Base-by-base conservation (phyloP, 23 red algal genomes). In the Gracilaria gracilis region DNA sequence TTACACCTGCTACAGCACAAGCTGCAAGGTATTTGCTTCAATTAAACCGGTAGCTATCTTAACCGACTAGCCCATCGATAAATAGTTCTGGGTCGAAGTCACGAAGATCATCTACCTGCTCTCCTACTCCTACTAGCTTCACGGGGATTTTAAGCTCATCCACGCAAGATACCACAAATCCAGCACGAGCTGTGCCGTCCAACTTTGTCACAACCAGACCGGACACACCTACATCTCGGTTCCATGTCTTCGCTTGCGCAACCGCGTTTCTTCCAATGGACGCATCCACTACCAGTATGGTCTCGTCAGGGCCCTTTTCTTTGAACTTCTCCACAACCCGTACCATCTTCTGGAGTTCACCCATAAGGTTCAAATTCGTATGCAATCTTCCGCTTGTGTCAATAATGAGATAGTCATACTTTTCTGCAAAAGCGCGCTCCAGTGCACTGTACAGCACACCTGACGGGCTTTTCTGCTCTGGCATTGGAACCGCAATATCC, bases 301-400 rank as follows among this genome's bases (percentile, higher is more conserved):
- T 88, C 77, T 98, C 97, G 62, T 95, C 84, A 31, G 93, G 76
- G 21, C 90, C 95, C 46, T 83, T 79, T 32, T 94, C 39, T 11
- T 75, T 67, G 25, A 93, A 90, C 72, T 93, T 92, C 38, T 47
- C 49, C 34, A 95, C 85, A 14, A 98, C 94, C 23, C 93, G 79
- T 9, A 86, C 71, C 72, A 98, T 89, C 82, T 96, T 98, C 75
- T 95, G 86, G 66, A 98, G 84, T 66, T 98, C 97, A 25, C 83
- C 91, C 97, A 98, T 98, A 25, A 98, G 81, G 53, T 93, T 93
- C 33, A 75, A 62, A 48, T 98, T 98, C 6, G 90, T 98, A 76
- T 98, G 97, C 67, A 98, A 83, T 67, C 97, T 76, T 6, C 97
- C 97, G 57, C 87, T 89, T 17, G 97, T 98, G 80, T 98, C 97